A percentile compares a stretch with the other conserved stretches of the same genome.
Evolutionary conservation across 2,329 filamentous ascomycete genomes (phyloP).

Genomic region (Apiospora phragmitis): DNA sequence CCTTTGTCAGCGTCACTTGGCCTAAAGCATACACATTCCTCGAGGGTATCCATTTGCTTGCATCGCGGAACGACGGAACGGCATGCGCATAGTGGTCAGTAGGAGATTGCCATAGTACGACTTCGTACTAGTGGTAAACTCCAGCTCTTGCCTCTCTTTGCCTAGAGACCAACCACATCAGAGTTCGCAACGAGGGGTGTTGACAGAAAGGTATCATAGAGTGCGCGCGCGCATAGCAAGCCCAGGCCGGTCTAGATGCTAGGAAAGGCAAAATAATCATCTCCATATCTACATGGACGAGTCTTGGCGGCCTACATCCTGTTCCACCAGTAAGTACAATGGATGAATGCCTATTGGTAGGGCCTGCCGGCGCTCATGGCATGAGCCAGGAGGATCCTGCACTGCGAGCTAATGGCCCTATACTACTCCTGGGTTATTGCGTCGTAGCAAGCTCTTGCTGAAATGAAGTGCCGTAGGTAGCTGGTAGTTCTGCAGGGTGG

Average conservation of each 20-base stretch:
- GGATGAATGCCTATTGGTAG: not conserved
- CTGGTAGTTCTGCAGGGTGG: conserved; percentile 4
- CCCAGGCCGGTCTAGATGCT: not conserved
- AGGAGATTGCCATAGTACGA: not conserved
- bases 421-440: not conserved
- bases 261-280: not conserved
- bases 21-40: not conserved
- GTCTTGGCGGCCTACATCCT: not conserved
- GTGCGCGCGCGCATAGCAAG: not conserved
- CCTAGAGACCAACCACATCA: not conserved
- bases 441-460: not conserved
- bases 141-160: not conserved
- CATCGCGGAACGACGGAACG: not conserved
- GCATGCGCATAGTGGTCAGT: not conserved
- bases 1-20: not conserved
- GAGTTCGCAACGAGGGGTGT: not conserved
- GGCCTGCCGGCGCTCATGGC: not conserved
- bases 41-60: not conserved
- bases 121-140: not conserved
- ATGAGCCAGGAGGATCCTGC: not conserved
- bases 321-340: not conserved
- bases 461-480: conserved; percentile 7
- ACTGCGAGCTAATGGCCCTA: not conserved
- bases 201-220: not conserved
- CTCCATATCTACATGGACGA: not conserved